These are phyloP conservation scores for Globisporangium uncinulatum DNA, from an alignment of 352 stramenopile species.

Conservation along the genomic window DNA sequence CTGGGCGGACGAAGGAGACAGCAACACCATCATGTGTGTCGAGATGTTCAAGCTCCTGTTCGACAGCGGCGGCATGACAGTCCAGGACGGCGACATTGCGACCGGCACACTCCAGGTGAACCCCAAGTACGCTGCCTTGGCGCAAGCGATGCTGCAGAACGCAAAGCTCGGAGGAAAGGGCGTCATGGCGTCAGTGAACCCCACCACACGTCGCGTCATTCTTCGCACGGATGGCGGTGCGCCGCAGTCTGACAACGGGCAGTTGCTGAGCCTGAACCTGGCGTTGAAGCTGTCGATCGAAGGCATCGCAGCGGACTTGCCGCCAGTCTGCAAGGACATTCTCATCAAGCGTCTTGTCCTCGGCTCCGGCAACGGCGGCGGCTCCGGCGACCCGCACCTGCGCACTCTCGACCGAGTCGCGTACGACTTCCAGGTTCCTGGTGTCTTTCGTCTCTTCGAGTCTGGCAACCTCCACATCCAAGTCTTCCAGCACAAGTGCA, in stretches of 20 bases:
- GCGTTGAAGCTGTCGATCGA: constrained; percentile 9
- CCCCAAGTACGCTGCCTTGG: constrained; percentile 1
- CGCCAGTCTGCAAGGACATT: constrained; percentile 10
- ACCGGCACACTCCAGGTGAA: constrained; percentile 3
- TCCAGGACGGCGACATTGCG: constrained; percentile 7
- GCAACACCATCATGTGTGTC: constrained; percentile 5
- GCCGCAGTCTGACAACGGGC: not conserved
- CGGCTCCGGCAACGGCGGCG: constrained; percentile 9
- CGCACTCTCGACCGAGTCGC: constrained; percentile 24
- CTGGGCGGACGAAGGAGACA: constrained; percentile 7
- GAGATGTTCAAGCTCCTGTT: constrained; percentile 10
- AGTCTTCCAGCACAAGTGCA: constrained; percentile 30
- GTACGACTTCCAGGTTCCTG: constrained; percentile 26
- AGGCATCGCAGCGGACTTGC: constrained; percentile 5
- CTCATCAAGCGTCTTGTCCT: constrained; percentile 15
- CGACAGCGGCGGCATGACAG: constrained; percentile 2
- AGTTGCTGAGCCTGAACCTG: constrained; percentile 4
- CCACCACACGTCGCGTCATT: not conserved
- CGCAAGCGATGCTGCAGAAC: not conserved
- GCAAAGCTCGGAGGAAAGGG: constrained; percentile 1
- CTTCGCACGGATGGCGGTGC: constrained; percentile 4
- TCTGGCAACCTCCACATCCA: constrained; percentile 22
- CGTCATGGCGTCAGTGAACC: not conserved
- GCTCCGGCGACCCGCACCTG: constrained; percentile 25
- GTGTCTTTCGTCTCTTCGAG: constrained; percentile 25